Percentiles rank a stretch among this genome's conserved stretches.
These are phyloP conservation scores for Ilyonectria sp. DNA, from an alignment of 2,329 filamentous ascomycete genomes.

Conservation along the genomic window DNA sequence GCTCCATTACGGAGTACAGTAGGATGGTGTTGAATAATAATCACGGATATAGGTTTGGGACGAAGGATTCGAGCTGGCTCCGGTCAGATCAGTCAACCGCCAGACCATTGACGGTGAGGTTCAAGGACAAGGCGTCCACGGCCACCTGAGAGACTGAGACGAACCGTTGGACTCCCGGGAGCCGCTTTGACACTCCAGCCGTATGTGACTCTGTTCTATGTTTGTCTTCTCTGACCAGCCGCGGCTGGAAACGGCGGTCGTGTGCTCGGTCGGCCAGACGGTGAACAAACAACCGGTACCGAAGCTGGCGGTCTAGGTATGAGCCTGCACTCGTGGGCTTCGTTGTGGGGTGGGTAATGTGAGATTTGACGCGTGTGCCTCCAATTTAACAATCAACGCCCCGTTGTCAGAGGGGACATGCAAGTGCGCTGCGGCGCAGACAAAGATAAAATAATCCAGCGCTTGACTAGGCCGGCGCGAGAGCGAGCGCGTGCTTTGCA, in stretches of 20 bases:
- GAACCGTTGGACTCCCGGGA: background rate
- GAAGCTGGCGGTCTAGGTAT: background rate
- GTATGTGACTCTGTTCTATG: constrained; percentile 10
- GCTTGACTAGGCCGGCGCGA: constrained; percentile 15
- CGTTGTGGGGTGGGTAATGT: constrained; percentile 14
- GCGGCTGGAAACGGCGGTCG: constrained; percentile 22
- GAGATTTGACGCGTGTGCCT: constrained; percentile 29
- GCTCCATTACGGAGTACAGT: background rate
- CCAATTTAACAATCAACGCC: constrained; percentile 31
- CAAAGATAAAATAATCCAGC: constrained; percentile 24
- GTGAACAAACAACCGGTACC: constrained; percentile 2
- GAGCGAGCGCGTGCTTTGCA: constrained; percentile 6
- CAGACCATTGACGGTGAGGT: background rate
- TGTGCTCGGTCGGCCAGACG: constrained; percentile 18
- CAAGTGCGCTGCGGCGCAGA: constrained; percentile 10
- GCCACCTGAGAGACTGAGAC: background rate
- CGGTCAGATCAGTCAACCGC: constrained; percentile 13
- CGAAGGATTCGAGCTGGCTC: constrained; percentile 11
- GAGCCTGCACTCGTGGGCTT: background rate
- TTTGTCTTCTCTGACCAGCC: constrained; percentile 4
- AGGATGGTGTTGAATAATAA: background rate
- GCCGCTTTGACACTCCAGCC: constrained; percentile 16
- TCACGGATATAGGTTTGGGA: background rate
- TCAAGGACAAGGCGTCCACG: background rate
- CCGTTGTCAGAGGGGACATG: constrained; percentile 14